phyloP scores from a whole-genome alignment of 2,329 filamentous ascomycete genomes.

The Hyphodiscus sp. region DNA sequence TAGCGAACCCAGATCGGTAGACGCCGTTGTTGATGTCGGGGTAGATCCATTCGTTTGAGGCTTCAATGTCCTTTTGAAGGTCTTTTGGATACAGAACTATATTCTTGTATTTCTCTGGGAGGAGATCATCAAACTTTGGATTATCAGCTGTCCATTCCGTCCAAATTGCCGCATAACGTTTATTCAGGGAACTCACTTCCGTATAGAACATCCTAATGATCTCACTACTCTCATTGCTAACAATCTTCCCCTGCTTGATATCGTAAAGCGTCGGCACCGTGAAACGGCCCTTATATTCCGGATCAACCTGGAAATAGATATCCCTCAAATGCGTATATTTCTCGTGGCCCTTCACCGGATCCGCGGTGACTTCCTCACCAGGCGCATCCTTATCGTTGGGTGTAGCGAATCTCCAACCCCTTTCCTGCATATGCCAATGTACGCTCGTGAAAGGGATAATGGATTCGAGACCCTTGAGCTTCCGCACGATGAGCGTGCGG shows the following conservation, averaged over 20 bases:
- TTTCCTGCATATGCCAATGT: conserved; percentile 59
- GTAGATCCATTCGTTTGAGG: conserved; percentile 76
- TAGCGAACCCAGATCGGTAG: conserved; percentile 77
- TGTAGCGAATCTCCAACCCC: conserved; percentile 62
- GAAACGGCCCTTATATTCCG: conserved; percentile 61
- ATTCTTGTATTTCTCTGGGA: conserved; percentile 51
- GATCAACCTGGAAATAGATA: conserved; percentile 60
- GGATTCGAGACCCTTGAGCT: conserved; percentile 87
- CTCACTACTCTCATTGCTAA: conserved; percentile 78
- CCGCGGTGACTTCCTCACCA: conserved; percentile 58
- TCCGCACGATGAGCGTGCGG: conserved; percentile 77
- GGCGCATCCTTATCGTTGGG: conserved; percentile 47
- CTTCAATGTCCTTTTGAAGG: conserved; percentile 63
- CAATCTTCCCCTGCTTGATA: conserved; percentile 58
- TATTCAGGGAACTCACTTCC: conserved; percentile 51
- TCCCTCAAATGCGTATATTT: conserved; percentile 61
- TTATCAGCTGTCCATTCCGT: not conserved
- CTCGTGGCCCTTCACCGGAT: conserved; percentile 53
- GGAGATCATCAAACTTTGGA: conserved; percentile 65
- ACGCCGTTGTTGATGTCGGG: conserved; percentile 65
- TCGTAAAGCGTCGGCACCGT: conserved; percentile 66
- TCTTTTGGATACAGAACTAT: conserved; percentile 62
- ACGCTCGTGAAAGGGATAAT: conserved; percentile 50
- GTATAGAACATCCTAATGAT: conserved; percentile 80
- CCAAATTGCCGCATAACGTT: conserved; percentile 14